Evolutionary conservation across 495 filamentous ascomycete species (phyloP).

Genomic region (Xylaria grammica): DNA sequence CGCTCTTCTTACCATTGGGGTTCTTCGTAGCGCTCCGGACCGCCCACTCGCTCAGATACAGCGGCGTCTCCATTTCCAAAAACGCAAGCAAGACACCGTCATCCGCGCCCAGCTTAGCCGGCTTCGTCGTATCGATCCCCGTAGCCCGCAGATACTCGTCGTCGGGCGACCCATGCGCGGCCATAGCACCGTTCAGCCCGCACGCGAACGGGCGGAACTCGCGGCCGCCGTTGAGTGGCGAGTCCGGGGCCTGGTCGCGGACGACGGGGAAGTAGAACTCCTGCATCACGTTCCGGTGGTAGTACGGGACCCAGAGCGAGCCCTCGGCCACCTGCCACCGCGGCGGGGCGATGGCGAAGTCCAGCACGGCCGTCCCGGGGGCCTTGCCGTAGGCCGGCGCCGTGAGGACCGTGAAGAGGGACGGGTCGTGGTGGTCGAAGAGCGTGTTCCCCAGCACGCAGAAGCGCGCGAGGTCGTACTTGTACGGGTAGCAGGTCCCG

Average conservation of each 20-base stretch:
- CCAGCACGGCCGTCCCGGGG: slow-evolving; percentile 73
- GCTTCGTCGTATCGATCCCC: slow-evolving; percentile 13
- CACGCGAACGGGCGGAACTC: slow-evolving; percentile 36
- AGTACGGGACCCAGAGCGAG: slow-evolving; percentile 84
- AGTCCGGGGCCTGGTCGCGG: slow-evolving; percentile 58
- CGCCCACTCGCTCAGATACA: slow-evolving; percentile 17
- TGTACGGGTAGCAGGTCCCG: slow-evolving; percentile 80
- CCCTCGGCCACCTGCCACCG: slow-evolving; percentile 79
- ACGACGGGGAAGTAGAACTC: slow-evolving; percentile 62
- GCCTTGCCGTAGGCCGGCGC: slow-evolving; percentile 60
- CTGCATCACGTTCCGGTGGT: slow-evolving; percentile 75
- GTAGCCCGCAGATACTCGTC: slow-evolving; percentile 19
- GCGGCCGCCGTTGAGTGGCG: slow-evolving; percentile 32
- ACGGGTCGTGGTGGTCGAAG: slow-evolving; percentile 82
- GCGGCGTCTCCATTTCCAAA: slow-evolving; percentile 25
- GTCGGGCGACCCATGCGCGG: slow-evolving; percentile 24
- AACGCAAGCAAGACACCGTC: slow-evolving; percentile 20
- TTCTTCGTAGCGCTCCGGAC: background rate
- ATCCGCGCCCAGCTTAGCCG: slow-evolving; percentile 15
- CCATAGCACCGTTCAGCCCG: slow-evolving; percentile 26
- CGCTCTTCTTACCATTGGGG: background rate
- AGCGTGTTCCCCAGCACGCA: slow-evolving; percentile 75
- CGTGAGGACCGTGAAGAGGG: slow-evolving; percentile 81
- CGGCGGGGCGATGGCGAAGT: slow-evolving; percentile 85
- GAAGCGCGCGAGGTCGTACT: slow-evolving; percentile 85